A percentile compares a stretch with the other conserved stretches of the same genome.
phyloP scores from a whole-genome alignment of 2,329 filamentous ascomycete genomes.

The Nannizziopsis arthrosporioides region DNA sequence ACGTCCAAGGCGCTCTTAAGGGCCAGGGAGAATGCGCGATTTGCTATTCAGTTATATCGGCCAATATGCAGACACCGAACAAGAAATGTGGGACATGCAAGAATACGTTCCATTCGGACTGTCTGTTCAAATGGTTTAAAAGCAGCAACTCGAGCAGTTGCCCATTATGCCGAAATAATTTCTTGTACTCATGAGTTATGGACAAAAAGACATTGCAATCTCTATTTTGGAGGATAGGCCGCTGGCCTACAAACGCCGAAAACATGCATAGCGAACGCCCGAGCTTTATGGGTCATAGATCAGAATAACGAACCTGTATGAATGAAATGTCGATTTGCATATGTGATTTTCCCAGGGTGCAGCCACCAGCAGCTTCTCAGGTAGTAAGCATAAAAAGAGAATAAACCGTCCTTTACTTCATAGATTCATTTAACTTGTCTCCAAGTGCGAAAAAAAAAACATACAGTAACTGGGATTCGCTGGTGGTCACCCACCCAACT shows the following conservation, averaged over 20 bases:
- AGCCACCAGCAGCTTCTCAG: too few species aligned
- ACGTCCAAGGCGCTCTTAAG: slow-evolving; percentile 77
- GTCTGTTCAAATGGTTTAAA: slow-evolving; percentile 95
- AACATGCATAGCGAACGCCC: not conserved
- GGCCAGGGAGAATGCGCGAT: slow-evolving; percentile 93
- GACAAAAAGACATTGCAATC: not conserved
- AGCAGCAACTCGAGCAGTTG: slow-evolving; percentile 84
- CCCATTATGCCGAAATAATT: slow-evolving; percentile 82
- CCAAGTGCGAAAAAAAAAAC: too few species aligned
- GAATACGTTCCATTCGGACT: slow-evolving; percentile 81
- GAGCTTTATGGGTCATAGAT: not conserved
- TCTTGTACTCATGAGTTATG: slow-evolving; percentile 46
- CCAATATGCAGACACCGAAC: slow-evolving; percentile 78
- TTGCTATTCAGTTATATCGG: slow-evolving; percentile 87
- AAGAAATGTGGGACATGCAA: slow-evolving; percentile 88
- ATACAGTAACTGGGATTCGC: too few species aligned
- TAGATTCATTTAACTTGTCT: too few species aligned
- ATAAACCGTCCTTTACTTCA: too few species aligned
- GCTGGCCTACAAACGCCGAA: too few species aligned
- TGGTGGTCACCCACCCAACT: too few species aligned
- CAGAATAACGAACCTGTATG: too few species aligned
- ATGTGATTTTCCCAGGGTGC: too few species aligned
- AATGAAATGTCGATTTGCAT: too few species aligned
- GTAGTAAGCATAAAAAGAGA: too few species aligned
- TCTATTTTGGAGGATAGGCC: too few species aligned